Evolutionary conservation across 2,329 filamentous ascomycete genomes (phyloP).

Genomic region (Stylonectria norvegica): DNA sequence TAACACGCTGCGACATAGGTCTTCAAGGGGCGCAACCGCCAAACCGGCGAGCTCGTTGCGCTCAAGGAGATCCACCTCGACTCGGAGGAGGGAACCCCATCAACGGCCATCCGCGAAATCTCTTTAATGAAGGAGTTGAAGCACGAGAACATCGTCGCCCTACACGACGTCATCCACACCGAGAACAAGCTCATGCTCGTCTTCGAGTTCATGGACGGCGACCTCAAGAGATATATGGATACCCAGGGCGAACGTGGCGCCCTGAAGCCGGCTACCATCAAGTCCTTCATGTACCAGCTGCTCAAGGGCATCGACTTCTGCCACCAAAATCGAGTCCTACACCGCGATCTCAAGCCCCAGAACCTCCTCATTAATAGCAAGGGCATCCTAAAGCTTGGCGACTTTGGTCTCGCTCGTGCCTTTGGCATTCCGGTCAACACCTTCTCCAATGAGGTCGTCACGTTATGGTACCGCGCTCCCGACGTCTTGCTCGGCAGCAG

Average conservation of each 20-base stretch:
- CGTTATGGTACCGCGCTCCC: slow-evolving; percentile 94
- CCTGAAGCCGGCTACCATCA: slow-evolving; percentile 85
- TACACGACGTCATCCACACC: slow-evolving; percentile 98
- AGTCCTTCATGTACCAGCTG: slow-evolving; percentile 98
- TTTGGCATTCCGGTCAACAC: slow-evolving; percentile 98
- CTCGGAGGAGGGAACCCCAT: slow-evolving; percentile 95
- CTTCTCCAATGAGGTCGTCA: slow-evolving; percentile 97
- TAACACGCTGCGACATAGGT: slow-evolving; percentile 55
- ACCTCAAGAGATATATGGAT: slow-evolving; percentile 99
- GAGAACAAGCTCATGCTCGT: slow-evolving; percentile 99
- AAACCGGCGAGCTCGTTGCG: slow-evolving; percentile 93
- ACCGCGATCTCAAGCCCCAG: slow-evolving; percentile 93
- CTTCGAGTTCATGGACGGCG: slow-evolving; percentile 98
- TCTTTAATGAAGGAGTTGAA: slow-evolving; percentile 99
- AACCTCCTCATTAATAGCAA: slow-evolving; percentile 94
- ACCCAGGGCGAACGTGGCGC: slow-evolving; percentile 84
- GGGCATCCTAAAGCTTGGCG: slow-evolving; percentile 85
- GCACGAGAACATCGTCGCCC: slow-evolving; percentile 94
- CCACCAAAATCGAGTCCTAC: slow-evolving; percentile 93
- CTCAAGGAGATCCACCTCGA: slow-evolving; percentile 99
- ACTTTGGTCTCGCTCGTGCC: slow-evolving; percentile 89
- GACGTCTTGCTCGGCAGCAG: slow-evolving; percentile 91
- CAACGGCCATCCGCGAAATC: slow-evolving; percentile 96
- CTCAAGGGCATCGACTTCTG: slow-evolving; percentile 95
- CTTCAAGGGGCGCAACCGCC: slow-evolving; percentile 96